These are phyloP conservation scores for Aspergillus biplanus DNA, from an alignment of 495 filamentous ascomycete species.

Conservation along the genomic window DNA sequence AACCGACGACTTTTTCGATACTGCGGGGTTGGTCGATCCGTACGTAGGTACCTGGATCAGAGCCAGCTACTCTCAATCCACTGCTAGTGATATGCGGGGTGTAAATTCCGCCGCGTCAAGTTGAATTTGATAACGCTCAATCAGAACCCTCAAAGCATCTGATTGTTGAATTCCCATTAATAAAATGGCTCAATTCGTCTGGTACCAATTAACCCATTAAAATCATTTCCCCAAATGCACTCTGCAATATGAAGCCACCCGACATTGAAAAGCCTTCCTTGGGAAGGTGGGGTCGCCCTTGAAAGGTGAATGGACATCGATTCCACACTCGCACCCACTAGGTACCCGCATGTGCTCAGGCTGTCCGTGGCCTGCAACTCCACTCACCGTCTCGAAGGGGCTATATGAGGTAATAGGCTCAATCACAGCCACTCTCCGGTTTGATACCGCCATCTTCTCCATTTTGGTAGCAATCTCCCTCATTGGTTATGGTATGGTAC, in stretches of 20 bases:
- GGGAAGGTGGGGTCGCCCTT: constrained; percentile 9
- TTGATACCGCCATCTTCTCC: neutral
- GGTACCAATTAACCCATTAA: constrained; percentile 26
- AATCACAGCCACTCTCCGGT: neutral
- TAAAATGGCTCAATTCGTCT: constrained; percentile 28
- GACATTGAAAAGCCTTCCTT: neutral
- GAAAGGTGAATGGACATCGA: constrained; percentile 1
- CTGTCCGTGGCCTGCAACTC: constrained; percentile 7
- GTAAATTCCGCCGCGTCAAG: constrained; percentile 11
- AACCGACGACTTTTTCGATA: constrained; percentile 1
- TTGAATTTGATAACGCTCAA: constrained; percentile 2
- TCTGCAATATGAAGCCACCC: constrained; percentile 7
- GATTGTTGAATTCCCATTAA: constrained; percentile 17
- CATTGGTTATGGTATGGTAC: neutral
- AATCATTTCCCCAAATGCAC: constrained; percentile 11
- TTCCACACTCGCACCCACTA: neutral
- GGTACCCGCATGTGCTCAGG: constrained; percentile 8
- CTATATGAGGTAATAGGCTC: constrained; percentile 25
- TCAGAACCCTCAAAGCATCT: neutral
- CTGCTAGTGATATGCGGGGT: constrained; percentile 26
- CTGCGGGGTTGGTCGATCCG: constrained; percentile 30
- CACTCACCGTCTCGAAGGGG: constrained; percentile 16
- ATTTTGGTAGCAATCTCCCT: neutral
- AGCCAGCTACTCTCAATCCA: constrained; percentile 24
- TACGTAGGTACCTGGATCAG: constrained; percentile 28